Evolutionary conservation across 192 early-diverging fungal species (phyloP).

Genomic region (Helicostylum pulchrum): DNA sequence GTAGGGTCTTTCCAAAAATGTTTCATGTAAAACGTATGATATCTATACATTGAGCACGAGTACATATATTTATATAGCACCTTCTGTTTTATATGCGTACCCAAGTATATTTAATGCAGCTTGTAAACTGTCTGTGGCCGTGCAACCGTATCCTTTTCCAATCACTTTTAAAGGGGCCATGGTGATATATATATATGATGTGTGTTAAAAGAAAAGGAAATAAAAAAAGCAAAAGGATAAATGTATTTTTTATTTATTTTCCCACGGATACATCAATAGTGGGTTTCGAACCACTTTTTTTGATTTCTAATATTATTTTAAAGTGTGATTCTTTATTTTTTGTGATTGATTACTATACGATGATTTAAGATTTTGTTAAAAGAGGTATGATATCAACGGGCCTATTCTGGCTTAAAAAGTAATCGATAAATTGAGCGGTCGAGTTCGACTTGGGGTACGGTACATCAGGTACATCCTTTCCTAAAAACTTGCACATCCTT

Average conservation of each 20-base stretch:
- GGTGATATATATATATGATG: background rate
- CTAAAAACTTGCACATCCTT: slow-evolving; percentile 12
- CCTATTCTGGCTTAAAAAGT: too few relatives aligned
- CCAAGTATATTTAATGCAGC: slow-evolving; percentile 21
- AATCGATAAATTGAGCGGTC: background rate
- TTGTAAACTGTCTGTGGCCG: slow-evolving; percentile 22
- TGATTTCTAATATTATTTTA: too few relatives aligned
- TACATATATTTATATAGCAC: too few relatives aligned
- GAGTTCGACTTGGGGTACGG: slow-evolving; percentile 14
- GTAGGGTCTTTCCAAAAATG: slow-evolving; percentile 3
- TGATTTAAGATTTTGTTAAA: too few relatives aligned
- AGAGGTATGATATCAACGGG: too few relatives aligned
- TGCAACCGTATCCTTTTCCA: slow-evolving; percentile 24
- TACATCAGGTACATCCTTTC: background rate
- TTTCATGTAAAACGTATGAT: slow-evolving; percentile 12
- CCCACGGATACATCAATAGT: too few relatives aligned
- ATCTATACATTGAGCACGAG: too few relatives aligned
- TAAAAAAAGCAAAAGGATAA: background rate
- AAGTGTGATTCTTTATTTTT: too few relatives aligned
- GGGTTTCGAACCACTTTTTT: too few relatives aligned
- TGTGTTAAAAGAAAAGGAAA: background rate
- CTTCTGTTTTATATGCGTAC: slow-evolving; percentile 7
- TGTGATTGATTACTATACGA: too few relatives aligned
- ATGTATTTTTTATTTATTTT: background rate
- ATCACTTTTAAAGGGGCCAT: slow-evolving; percentile 26